These are phyloP conservation scores for Podospora tetraspora DNA, from an alignment of 495 filamentous ascomycete genomes.

Conservation along the genomic window DNA sequence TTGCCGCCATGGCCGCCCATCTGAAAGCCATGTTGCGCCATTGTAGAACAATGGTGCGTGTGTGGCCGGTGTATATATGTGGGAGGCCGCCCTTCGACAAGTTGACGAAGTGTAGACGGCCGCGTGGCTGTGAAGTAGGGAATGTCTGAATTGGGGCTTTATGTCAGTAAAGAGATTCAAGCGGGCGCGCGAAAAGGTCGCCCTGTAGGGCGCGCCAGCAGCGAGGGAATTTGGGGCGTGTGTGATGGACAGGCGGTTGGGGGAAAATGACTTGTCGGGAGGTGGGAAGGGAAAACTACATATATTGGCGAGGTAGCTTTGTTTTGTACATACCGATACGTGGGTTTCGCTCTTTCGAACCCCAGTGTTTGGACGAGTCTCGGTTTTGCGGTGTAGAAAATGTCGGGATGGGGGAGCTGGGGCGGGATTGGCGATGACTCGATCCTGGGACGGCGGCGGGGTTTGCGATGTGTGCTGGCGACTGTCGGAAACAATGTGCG, in stretches of 20 bases:
- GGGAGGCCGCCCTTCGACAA: conserved; percentile 8
- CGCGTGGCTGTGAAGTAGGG: neutral
- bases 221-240: neutral
- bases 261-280: neutral
- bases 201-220: neutral
- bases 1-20: conserved; percentile 58
- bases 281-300: neutral
- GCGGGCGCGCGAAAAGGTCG: neutral
- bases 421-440: conserved; percentile 9
- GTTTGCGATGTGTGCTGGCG: neutral
- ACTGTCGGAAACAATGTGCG: neutral
- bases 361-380: neutral
- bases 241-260: neutral
- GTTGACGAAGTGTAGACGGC: neutral
- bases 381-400: neutral
- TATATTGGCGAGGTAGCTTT: neutral
- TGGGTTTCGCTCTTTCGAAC: neutral
- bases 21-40: conserved; percentile 59
- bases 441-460: neutral
- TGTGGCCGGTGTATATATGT: neutral
- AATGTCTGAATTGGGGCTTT: neutral
- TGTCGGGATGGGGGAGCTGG: neutral
- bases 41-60: conserved; percentile 13
- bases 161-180: neutral
- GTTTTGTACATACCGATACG: neutral